Evolutionary conservation across 306 rosid genomes (phyloP).

Genomic region (Sindora glabra): DNA sequence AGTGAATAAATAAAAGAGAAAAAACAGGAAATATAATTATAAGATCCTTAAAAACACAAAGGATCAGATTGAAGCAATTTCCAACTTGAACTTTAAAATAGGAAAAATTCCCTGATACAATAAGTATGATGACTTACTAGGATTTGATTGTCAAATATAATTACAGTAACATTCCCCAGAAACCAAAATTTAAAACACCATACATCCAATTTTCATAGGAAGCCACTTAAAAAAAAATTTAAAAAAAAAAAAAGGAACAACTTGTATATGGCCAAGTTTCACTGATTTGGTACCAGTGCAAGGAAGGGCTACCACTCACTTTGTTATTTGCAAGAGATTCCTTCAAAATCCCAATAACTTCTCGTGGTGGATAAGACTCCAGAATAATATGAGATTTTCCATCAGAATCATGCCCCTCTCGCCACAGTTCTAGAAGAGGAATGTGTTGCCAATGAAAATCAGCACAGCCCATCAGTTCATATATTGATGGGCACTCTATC

Average conservation of each 20-base stretch:
- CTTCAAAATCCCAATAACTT: conserved; percentile 46
- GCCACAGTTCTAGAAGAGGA: conserved; percentile 80
- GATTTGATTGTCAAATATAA: background rate
- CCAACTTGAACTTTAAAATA: background rate
- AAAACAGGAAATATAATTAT: too few relatives aligned
- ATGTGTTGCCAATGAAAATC: conserved; percentile 60
- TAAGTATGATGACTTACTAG: background rate
- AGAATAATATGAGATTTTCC: conserved; percentile 48
- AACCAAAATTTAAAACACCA: background rate
- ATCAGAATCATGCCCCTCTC: conserved; percentile 41
- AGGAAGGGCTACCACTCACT: conserved; percentile 37
- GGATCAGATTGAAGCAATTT: background rate
- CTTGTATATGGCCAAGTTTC: background rate
- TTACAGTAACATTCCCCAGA: background rate
- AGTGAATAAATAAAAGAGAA: background rate
- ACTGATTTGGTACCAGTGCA: background rate
- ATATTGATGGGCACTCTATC: conserved; percentile 88
- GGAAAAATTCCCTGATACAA: background rate
- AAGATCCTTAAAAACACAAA: background rate
- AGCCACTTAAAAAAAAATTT: background rate
- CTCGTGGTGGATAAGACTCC: conserved; percentile 70
- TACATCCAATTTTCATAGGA: background rate
- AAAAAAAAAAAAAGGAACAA: too few relatives aligned
- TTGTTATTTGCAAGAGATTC: conserved; percentile 66
- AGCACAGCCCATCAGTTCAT: conserved; percentile 68